phyloP scores from a whole-genome alignment of 192 early-diverging fungal species.

The Coemansia reversa region DNA sequence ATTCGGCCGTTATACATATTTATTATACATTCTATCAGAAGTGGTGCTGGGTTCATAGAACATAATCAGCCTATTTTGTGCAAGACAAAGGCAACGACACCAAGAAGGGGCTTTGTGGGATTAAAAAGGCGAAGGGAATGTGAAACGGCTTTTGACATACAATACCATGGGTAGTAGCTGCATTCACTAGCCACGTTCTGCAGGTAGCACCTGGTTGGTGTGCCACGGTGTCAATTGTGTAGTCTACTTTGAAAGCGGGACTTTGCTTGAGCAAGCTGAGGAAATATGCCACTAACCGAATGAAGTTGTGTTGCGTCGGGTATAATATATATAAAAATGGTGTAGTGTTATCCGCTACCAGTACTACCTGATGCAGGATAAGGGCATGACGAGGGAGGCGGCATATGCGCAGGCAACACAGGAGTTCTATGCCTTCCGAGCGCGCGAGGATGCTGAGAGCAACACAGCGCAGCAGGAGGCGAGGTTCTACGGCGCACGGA shows the following conservation, averaged over 20 bases:
- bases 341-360: conserved; percentile 80
- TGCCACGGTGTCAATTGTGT: conserved; percentile 3
- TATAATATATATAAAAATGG: neutral
- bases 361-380: conserved; percentile 67
- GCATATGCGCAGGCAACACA: conserved; percentile 77
- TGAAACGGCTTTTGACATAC: neutral
- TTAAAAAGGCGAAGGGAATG: neutral
- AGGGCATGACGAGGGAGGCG: conserved; percentile 65
- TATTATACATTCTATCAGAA: neutral
- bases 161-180: neutral
- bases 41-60: neutral
- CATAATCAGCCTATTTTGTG: neutral
- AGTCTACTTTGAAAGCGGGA: neutral
- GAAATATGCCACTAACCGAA: neutral
- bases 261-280: neutral
- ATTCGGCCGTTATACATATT: neutral
- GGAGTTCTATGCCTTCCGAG: conserved; percentile 81
- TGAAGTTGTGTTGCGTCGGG: neutral
- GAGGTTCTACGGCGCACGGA: conserved; percentile 43
- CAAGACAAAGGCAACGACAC: neutral
- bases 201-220: neutral
- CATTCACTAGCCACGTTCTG: conserved; percentile 1
- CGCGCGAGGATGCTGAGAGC: conserved; percentile 71
- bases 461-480: conserved; percentile 63
- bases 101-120: neutral